Conservation (phyloP, 192 early-diverging fungal species). For the Linnemannia exigua region DNA sequence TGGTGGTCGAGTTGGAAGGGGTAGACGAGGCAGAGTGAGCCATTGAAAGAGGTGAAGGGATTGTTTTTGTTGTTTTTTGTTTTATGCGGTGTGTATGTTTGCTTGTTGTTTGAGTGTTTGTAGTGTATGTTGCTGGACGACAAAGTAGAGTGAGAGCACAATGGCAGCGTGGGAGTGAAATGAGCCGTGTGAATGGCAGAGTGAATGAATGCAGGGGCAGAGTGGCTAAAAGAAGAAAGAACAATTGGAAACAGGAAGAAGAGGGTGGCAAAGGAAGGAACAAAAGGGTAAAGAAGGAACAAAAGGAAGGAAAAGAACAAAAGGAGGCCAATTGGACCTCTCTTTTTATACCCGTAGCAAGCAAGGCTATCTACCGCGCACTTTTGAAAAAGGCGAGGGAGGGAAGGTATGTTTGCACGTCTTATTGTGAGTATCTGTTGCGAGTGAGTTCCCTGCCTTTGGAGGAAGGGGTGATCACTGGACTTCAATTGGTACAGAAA, state of each 20-base stretch:
- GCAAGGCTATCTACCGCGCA: background rate
- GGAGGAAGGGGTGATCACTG: background rate
- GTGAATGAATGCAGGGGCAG: too few relatives aligned
- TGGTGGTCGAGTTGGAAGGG: background rate
- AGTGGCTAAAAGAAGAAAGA: background rate
- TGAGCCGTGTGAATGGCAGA: background rate
- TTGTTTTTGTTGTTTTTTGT: background rate
- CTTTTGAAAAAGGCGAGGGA: background rate
- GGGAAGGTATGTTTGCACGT: background rate
- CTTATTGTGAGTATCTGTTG: too few relatives aligned
- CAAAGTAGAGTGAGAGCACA: background rate
- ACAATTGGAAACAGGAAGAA: background rate
- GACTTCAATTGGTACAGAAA: background rate
- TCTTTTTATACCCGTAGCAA: background rate
- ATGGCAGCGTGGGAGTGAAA: background rate
- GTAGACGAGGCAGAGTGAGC: background rate
- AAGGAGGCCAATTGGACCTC: background rate
- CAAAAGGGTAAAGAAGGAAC: constrained; percentile 9
- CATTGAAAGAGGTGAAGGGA: background rate
- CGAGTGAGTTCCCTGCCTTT: background rate
- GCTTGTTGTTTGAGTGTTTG: background rate
- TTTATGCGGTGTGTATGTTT: background rate
- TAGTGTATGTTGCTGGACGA: background rate
- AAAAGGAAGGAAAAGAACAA: background rate
- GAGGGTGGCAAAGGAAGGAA: background rate